Percentiles rank a stretch among this genome's conserved stretches.
Conservation (phyloP, 2,329 filamentous ascomycete genomes). For the Paecilomyces sp. region DNA sequence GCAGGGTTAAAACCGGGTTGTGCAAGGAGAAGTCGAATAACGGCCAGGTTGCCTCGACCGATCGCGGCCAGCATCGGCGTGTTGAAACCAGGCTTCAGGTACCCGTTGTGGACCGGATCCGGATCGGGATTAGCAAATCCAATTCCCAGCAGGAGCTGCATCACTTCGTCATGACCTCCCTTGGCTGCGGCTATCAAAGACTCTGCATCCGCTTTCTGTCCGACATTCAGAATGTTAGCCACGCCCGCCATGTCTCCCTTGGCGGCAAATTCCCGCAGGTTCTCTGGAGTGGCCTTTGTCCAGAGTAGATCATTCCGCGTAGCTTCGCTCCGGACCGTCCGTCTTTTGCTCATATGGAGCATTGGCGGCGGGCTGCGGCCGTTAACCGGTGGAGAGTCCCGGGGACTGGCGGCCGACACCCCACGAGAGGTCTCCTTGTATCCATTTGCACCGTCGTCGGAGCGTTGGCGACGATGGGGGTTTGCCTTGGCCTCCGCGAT, state of each 20-base stretch:
- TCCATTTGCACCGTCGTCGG: constrained; percentile 29
- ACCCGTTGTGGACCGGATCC: constrained; percentile 47
- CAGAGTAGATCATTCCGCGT: constrained; percentile 45
- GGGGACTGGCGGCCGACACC: constrained; percentile 38
- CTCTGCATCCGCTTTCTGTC: constrained; percentile 63
- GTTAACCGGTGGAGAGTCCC: constrained; percentile 35
- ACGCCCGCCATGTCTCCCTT: constrained; percentile 45
- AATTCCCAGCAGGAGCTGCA: constrained; percentile 68
- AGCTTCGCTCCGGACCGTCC: constrained; percentile 42
- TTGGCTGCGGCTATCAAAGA: constrained; percentile 86
- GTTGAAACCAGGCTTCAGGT: constrained; percentile 61
- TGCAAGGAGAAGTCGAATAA: constrained; percentile 71
- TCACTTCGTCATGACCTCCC: constrained; percentile 81
- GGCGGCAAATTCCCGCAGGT: constrained; percentile 41
- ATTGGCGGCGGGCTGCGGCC: constrained; percentile 35
- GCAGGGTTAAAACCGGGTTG: constrained; percentile 79
- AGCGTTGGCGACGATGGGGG: constrained; percentile 38
- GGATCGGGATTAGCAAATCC: constrained; percentile 64
- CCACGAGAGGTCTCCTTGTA: constrained; percentile 33
- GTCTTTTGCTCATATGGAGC: constrained; percentile 27
- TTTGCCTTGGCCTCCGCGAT: constrained; percentile 59
- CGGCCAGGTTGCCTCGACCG: constrained; percentile 76
- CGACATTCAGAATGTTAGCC: constrained; percentile 42
- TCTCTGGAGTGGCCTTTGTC: constrained; percentile 45
- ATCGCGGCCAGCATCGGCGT: constrained; percentile 94